These are phyloP conservation scores for Phytophthora aleatoria DNA, from an alignment of 352 stramenopile species.

Conservation along the genomic window DNA sequence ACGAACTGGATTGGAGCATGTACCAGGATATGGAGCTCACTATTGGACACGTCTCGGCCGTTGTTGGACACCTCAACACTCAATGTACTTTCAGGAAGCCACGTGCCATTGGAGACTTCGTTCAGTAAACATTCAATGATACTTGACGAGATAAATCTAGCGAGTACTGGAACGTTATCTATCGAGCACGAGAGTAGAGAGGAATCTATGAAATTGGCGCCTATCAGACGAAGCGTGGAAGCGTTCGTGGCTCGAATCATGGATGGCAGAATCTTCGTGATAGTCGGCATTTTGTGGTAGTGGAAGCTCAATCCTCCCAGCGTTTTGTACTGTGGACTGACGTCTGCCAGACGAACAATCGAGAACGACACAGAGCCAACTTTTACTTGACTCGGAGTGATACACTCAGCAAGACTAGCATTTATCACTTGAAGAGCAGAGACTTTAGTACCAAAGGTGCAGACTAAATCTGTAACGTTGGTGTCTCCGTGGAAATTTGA, in stretches of 20 bases:
- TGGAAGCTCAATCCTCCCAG: conserved; percentile 12
- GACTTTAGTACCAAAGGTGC: conserved; percentile 34
- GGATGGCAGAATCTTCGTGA: conserved; percentile 21
- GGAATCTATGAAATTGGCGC: conserved; percentile 48
- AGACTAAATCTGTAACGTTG: conserved; percentile 30
- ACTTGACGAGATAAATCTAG: conserved; percentile 34
- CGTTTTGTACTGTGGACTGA: conserved; percentile 1
- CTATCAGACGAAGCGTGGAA: conserved; percentile 24
- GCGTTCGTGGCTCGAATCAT: conserved; percentile 18
- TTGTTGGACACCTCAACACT: conserved; percentile 93
- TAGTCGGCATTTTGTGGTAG: conserved; percentile 26
- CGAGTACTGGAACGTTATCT: conserved; percentile 15
- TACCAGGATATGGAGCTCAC: conserved; percentile 70
- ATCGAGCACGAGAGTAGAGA: conserved; percentile 45
- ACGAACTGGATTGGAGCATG: conserved; percentile 25
- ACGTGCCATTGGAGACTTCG: conserved; percentile 6
- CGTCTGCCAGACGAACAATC: conserved; percentile 17
- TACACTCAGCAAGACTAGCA: conserved; percentile 28
- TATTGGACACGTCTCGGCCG: conserved; percentile 91
- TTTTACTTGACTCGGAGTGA: conserved; percentile 21
- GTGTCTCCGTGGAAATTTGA: conserved; percentile 27
- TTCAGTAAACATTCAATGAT: conserved; percentile 38
- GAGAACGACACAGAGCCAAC: conserved; percentile 23
- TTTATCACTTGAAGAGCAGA: conserved; percentile 30
- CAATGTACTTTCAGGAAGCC: conserved; percentile 12